Evolutionary conservation across 1,284 basidiomycete genomes (phyloP), one percentile per base, ranked within the genome.

Genomic region (Rhodotorula sp.): DNA sequence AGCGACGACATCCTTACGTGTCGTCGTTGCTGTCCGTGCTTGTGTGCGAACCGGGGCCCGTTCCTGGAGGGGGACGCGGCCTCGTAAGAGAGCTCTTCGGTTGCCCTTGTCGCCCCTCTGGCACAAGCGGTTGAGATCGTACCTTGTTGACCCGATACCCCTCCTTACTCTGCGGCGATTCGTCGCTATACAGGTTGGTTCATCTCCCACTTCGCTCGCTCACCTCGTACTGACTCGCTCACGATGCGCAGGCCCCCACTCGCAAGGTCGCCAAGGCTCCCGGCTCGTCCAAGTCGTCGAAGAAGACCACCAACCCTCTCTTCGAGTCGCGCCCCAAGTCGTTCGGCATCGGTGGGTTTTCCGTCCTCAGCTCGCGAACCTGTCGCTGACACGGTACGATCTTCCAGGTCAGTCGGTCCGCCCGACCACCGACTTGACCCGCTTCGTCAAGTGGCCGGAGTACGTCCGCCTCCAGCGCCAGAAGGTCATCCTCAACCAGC

Each of bases 361-460:
- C 22, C 27, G 24, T 29, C 17, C 32, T 8, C 24, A 15, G 20
- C 15, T 2, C 32, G 10, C 29, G 13, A 7, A 11, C 9, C 0
- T 6, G 11, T 9, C 22, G 22, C 8, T 20, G 27, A 5, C 34
- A 1, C 8, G 13, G 30, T 54, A 36, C 64, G 22, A 44, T 30
- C 17, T 46, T 68, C 6, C 74, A 95, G 94, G 94, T 80, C 92
- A 95, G 84, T 92, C 96, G 84, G 88, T 98, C 79, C 91, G 90
- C 79, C 94, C 90, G 79, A 86, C 87, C 82, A 87, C 87, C 71
- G 95, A 99, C 84, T 84, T 98, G 76, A 96, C 92, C 74, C 92
- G 94, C 82, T 98, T 98, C 84, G 92, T 98, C 84, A 98, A 97
- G 84, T 99, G 95, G 95, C 95, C 95, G 77, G 93, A 95, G 85